Evolutionary conservation across 768 basidiomycete species (phyloP).

Genomic region (Amylocystis lapponica): DNA sequence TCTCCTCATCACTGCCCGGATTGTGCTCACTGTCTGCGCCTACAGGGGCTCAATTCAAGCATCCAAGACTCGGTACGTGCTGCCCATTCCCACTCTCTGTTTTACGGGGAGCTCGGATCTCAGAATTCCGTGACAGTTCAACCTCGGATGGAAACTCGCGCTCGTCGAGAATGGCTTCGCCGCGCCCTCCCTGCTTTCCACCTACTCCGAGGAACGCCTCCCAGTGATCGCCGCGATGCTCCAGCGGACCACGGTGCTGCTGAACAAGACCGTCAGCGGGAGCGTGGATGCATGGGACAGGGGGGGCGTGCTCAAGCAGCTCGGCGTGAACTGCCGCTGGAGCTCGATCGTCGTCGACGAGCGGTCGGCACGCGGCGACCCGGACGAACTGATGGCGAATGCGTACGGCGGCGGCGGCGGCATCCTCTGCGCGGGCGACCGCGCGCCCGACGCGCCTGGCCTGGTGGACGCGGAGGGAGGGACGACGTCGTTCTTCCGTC

Average conservation of each 20-base stretch:
- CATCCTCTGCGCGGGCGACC: conserved; percentile 35
- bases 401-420: conserved; percentile 7
- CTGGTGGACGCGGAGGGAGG: conserved; percentile 6
- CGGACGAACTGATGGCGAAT: too few species aligned
- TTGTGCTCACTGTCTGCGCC: too few species aligned
- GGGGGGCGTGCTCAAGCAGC: conserved; percentile 28
- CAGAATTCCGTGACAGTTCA: conserved; percentile 14
- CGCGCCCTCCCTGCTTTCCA: conserved; percentile 18
- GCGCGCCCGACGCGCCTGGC: conserved; percentile 40
- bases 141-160: conserved; percentile 27
- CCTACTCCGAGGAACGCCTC: conserved; percentile 25
- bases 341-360: conserved; percentile 43
- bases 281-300: conserved; percentile 16
- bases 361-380: too few species aligned
- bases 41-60: conserved; percentile 23
- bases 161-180: conserved; percentile 23
- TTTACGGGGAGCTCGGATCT: neutral
- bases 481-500: conserved; percentile 20
- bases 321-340: conserved; percentile 50
- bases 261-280: neutral
- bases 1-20: too few species aligned
- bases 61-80: conserved; percentile 22
- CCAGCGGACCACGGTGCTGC: conserved; percentile 14
- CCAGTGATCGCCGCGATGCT: conserved; percentile 28
- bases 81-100: too few species aligned